Evolutionary conservation across 129 eudicot species (phyloP).

Genomic region (Pseudognaphalium luteoalbum): DNA sequence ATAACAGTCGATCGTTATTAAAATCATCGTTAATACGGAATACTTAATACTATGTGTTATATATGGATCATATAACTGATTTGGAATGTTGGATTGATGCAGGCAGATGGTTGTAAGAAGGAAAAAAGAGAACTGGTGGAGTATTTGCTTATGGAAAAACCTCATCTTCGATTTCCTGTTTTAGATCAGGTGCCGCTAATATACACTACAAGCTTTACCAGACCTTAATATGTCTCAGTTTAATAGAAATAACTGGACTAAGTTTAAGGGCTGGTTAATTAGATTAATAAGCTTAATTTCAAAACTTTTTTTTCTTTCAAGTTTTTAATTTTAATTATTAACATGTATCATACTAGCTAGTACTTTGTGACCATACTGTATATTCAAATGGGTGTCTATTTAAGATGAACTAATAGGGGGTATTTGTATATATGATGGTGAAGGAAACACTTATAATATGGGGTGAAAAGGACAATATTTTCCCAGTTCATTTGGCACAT

Average conservation of each 20-base stretch:
- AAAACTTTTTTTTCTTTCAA: background rate
- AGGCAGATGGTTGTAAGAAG: constrained; percentile 39
- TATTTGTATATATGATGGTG: constrained; percentile 6
- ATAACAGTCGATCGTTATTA: too few species aligned
- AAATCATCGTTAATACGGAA: too few species aligned
- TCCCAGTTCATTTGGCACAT: constrained; percentile 53
- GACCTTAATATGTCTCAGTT: too few species aligned
- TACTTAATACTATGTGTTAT: too few species aligned
- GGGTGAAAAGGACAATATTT: constrained; percentile 75
- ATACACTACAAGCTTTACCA: background rate
- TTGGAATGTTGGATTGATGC: constrained; percentile 26
- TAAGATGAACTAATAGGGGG: background rate
- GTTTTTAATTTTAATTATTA: background rate
- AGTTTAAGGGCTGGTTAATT: background rate
- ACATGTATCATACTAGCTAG: background rate
- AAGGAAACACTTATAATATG: constrained; percentile 74
- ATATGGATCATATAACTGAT: background rate
- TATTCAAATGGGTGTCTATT: background rate
- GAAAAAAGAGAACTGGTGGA: constrained; percentile 56
- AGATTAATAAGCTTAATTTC: too few species aligned
- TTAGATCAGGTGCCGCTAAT: constrained; percentile 47
- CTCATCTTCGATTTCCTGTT: constrained; percentile 32
- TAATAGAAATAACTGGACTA: background rate
- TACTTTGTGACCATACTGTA: background rate
- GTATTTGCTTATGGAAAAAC: constrained; percentile 38